Evolutionary conservation across 192 early-diverging fungal species (phyloP), one percentile per base, ranked within the genome.

Genomic region (Podila verticillata): DNA sequence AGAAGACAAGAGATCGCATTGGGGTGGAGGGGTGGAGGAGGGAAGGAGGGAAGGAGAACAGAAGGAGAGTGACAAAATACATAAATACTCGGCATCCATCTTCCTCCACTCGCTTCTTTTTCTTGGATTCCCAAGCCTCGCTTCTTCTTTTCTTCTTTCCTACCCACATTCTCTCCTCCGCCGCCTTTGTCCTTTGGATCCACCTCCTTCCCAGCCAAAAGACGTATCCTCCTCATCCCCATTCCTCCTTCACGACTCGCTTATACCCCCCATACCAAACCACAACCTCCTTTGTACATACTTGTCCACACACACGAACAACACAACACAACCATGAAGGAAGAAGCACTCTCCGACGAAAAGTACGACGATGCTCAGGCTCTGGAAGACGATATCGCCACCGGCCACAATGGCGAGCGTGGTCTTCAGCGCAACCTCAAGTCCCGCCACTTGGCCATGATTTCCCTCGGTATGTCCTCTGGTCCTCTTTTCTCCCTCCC

Each of bases 371-470:
- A 54, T 6, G n/a, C 51, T 17, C 51, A 54, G 22, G n/a, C 20
- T 4, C 22, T 54, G 51, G 58, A 60, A 19, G 58, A 28, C 15
- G 58, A 32, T 29, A 28, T 60, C 30, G 30, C 28, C 30, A 60
- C 58, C 30, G 58, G 58, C 17, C 58, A 60, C 30, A 60, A 60
- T 19, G 58, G 58, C 19, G 58, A 60, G 15, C 29, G 9, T 8
- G 58, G 58, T 32, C 58, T 60, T 32, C 58, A 60, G 58, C 58
- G 58, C 15, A 60, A 60, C 58, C 58, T 60, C 17, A 60, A 60
- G 58, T 28, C 58, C 6, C 58, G 58, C 30, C 58, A 60, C 58
- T 60, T 60, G 58, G 26, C 58, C 26, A 60, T 60, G 58, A 60
- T 60, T 17, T 60, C 58, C 0, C 29, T 60, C 17, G 58, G 58